phyloP scores from a whole-genome alignment of 306 rosid genomes.

The Delonix regia region DNA sequence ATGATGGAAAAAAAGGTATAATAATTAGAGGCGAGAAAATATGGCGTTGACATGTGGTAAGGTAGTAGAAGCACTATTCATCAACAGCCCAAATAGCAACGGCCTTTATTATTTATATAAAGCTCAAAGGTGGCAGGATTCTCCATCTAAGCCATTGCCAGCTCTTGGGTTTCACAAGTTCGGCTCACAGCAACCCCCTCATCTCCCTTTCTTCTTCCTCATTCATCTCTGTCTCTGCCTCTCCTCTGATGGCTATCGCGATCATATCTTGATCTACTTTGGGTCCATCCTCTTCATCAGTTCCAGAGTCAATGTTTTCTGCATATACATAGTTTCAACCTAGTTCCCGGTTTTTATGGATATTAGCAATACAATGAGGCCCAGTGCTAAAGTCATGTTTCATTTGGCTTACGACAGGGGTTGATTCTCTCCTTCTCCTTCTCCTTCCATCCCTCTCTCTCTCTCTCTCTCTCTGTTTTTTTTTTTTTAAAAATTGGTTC shows the following conservation, averaged over 20 bases:
- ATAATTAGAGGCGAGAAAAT: neutral
- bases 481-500: no score
- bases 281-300: neutral
- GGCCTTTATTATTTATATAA: neutral
- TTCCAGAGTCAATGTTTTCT: neutral
- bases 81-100: neutral
- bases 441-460: neutral
- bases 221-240: neutral
- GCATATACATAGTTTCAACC: slow-evolving; percentile 15
- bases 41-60: slow-evolving; percentile 37
- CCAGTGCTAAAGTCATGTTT: slow-evolving; percentile 60
- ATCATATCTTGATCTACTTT: neutral
- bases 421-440: slow-evolving; percentile 7
- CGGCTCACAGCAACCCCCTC: neutral
- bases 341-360: neutral
- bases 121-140: neutral
- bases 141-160: neutral
- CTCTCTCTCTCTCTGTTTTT: no score
- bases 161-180: neutral
- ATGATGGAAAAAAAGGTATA: neutral
- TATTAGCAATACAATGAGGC: slow-evolving; percentile 82
- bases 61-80: neutral
- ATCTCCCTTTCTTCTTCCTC: neutral
- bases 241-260: neutral
- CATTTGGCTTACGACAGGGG: slow-evolving; percentile 79